phyloP scores from a whole-genome alignment of 2,329 filamentous ascomycete genomes.

The Pseudogymnoascus destructans region DNA sequence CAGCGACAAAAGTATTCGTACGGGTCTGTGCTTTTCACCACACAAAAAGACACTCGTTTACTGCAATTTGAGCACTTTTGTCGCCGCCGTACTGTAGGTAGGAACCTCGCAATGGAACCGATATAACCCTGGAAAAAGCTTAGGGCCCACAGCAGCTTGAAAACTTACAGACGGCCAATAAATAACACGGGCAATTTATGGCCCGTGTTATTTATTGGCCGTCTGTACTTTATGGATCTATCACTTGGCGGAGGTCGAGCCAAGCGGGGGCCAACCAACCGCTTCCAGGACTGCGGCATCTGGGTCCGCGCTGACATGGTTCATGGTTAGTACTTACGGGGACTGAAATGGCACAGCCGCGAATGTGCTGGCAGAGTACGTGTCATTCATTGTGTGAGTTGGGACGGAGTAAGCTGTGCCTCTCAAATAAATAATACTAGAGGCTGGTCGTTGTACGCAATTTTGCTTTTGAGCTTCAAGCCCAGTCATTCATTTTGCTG shows the following conservation, averaged over 20 bases:
- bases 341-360: neutral
- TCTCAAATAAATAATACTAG: neutral
- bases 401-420: neutral
- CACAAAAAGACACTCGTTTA: no score
- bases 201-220: neutral
- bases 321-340: neutral
- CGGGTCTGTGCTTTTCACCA: no score
- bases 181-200: no score
- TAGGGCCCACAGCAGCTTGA: neutral
- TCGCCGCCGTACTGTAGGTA: no score
- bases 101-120: neutral
- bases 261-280: neutral
- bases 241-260: neutral
- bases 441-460: neutral
- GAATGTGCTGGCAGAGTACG: neutral
- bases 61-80: no score
- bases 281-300: neutral
- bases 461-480: conserved; percentile 1
- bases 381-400: neutral
- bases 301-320: neutral
- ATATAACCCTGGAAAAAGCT: neutral
- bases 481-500: neutral
- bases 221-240: neutral
- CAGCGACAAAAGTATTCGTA: no score
- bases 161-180: neutral